phyloP scores from a whole-genome alignment of 768 basidiomycete species.

The Suillus placidus region DNA sequence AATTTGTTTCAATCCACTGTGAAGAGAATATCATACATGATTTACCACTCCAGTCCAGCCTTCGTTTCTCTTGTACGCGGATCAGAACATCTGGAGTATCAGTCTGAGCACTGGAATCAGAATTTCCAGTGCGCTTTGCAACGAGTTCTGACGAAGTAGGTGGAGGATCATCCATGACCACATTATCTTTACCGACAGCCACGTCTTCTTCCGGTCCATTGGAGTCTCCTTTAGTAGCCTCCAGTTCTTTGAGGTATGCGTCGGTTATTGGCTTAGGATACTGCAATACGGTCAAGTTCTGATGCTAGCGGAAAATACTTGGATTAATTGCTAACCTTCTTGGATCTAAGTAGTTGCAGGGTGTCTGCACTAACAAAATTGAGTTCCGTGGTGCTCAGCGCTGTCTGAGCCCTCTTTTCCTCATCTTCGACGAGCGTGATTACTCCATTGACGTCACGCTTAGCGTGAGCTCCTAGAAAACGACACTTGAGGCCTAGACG shows the following conservation, averaged over 20 bases:
- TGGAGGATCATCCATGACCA: not conserved
- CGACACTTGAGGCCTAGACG: slow-evolving; percentile 83
- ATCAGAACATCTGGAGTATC: slow-evolving; percentile 72
- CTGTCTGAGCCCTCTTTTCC: slow-evolving; percentile 55
- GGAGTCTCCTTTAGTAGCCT: slow-evolving; percentile 35
- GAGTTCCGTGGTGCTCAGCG: slow-evolving; percentile 57
- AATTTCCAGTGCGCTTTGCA: slow-evolving; percentile 39
- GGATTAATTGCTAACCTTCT: slow-evolving; percentile 53
- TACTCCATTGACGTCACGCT: slow-evolving; percentile 46
- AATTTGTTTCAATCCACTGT: slow-evolving; percentile 37
- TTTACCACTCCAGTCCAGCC: slow-evolving; percentile 84
- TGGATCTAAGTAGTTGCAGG: slow-evolving; percentile 63
- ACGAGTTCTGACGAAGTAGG: slow-evolving; percentile 21
- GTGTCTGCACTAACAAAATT: slow-evolving; percentile 66
- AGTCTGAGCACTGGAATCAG: slow-evolving; percentile 35
- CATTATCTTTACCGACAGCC: slow-evolving; percentile 16
- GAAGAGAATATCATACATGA: slow-evolving; percentile 58
- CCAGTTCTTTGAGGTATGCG: slow-evolving; percentile 59
- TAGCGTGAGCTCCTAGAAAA: slow-evolving; percentile 80
- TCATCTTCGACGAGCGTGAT: slow-evolving; percentile 54
- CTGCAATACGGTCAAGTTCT: slow-evolving; percentile 36
- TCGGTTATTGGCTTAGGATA: slow-evolving; percentile 67
- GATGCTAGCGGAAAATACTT: not conserved
- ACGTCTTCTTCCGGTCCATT: slow-evolving; percentile 6
- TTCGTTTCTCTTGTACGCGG: slow-evolving; percentile 81